Evolutionary conservation across 805 yeast species (phyloP), one percentile per base, ranked within the genome.

Genomic region (Candida cerambycidarum): DNA sequence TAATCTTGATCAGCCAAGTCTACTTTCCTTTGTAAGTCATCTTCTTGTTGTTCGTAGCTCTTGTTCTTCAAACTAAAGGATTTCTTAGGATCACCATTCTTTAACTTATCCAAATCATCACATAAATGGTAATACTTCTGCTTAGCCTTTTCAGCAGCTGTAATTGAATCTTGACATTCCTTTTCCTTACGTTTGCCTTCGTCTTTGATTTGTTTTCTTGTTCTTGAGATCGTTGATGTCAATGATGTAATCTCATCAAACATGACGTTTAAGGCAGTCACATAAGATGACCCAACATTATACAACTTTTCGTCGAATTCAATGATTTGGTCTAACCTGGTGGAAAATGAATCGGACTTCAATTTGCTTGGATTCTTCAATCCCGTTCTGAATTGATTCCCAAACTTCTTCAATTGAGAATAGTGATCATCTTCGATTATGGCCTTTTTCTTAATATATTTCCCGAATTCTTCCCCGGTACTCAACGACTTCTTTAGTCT

Each of bases 141-240:
- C 61, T 85, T 87, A 12, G 97, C 95, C 76, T 92, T 92, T 51
- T 88, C 96, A 1, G 96, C 97, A 32, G 79, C 77, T 43, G 73
- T 69, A 38, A 89, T 90, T 5, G 96, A 81, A 44, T 93, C 98
- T 10, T 73, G 57, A 27, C 89, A 90, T 45, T 85, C 95, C 57
- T 85, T 89, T 58, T 93, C 99, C 52, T 83, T 78, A 38, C 86
- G 73, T 55, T 79, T 75, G 32, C 89, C 88, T 44, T 85, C 86
- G 37, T 93, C 98, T 61, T 93, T 93, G 41, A 82, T 67, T 25
- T 73, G 53, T 60, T 90, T 93, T 52, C 99, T 76, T 48, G 82
- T 70, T 46, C 85, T 78, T 9, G 86, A 74, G 50, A 89, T 80
- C 2, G 89, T 79, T 14, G 79, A 72, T 13, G 86, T 73, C 47